Evolutionary conservation across 1,284 basidiomycete genomes (phyloP), one percentile per base, ranked within the genome.

Genomic region (Cutaneotrichosporon mucoides): DNA sequence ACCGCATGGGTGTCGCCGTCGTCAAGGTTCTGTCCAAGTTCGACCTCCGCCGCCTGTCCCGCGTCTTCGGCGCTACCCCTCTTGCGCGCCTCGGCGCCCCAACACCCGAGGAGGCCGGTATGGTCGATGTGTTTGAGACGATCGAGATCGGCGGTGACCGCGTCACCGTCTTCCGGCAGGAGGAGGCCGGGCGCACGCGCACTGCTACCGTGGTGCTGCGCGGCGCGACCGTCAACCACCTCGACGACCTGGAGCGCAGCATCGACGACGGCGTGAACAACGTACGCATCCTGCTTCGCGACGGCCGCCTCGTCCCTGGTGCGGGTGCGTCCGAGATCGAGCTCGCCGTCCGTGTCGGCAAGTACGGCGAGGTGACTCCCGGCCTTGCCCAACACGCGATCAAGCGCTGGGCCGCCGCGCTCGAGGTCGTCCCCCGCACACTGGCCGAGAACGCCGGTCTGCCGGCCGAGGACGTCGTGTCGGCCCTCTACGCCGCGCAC

Each of bases 11-110:
- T 79, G 94, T 99, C 77, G 88, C 91, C 68, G 92, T 98, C 67
- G 85, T 99, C 81, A 98, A 98, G 79, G 90, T 99, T 38, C 84
- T 96, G 61, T 97, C 92, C 76, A 99, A 99, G 78, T 99, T 99
- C 78, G 95, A 99, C 66, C 85, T 99, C 15, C 88, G 94, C 51
- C 84, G 96, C 4, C 81, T 98, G 38, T 96, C 92, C 78, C 88
- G 94, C 61, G 92, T 99, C 67, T 89, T 95, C 61, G 92, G 92
- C 63, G 96, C 96, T 9, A 97, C 93, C 1, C 94, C 96, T 4
- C 86, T 99, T 53, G 95, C 96, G 5, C 88, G 96, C 48, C 84
- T 99, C 60, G 96, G 96, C 58, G 91, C 94, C 0, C 95, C 96
- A 2, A 95, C 92, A 15, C 85, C 93, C 0, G 96, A 99, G 78